phyloP scores from a whole-genome alignment of 2,329 filamentous ascomycete species.

The Colletotrichum sp. region DNA sequence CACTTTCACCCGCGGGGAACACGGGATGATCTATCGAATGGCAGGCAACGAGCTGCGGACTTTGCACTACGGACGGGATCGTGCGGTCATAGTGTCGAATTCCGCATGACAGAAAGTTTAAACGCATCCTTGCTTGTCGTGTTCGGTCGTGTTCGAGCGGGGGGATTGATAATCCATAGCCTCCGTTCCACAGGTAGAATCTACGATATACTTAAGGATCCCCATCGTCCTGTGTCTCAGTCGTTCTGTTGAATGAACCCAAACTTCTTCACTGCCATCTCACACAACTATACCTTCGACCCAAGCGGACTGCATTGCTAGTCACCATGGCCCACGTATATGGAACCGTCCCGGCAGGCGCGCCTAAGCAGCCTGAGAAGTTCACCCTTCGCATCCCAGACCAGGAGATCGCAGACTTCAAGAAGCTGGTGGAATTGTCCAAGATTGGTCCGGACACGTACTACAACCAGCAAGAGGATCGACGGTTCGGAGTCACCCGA shows the following conservation, averaged over 20 bases:
- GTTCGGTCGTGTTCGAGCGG: background rate
- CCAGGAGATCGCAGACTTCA: constrained; percentile 48
- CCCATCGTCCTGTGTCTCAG: background rate
- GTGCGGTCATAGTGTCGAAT: background rate
- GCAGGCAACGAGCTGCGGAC: background rate
- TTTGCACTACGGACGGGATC: background rate
- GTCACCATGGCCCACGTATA: constrained; percentile 1
- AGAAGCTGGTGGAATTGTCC: constrained; percentile 50
- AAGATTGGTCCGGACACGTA: constrained; percentile 53
- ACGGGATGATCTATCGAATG: background rate
- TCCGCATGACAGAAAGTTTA: background rate
- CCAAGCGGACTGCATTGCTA: background rate
- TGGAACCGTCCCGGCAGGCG: background rate
- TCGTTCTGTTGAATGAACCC: background rate
- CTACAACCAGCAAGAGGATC: constrained; percentile 49
- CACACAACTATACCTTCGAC: background rate
- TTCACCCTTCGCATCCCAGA: constrained; percentile 49
- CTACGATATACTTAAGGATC: background rate
- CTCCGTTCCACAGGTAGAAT: background rate
- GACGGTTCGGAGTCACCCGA: constrained; percentile 46
- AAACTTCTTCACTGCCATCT: background rate
- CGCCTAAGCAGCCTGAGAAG: constrained; percentile 18
- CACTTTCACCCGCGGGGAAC: background rate
- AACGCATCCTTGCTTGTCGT: background rate
- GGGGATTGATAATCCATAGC: background rate